Conservation (phyloP, 305 asterid genomes). For the Caryopteris hybrid region DNA sequence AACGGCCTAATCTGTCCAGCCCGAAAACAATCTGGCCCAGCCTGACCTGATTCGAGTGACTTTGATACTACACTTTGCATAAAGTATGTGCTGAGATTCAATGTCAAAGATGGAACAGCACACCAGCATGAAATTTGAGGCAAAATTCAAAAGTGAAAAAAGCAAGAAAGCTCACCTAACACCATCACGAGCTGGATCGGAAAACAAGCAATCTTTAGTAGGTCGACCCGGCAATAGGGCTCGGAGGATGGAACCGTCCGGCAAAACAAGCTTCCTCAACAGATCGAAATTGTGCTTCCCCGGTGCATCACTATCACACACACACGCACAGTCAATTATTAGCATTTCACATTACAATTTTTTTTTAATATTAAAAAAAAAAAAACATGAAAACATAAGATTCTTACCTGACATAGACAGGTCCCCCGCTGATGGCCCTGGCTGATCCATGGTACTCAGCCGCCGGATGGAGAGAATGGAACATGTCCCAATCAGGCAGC, state of each 20-base stretch:
- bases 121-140: too few relatives aligned
- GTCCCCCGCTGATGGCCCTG: conserved; percentile 88
- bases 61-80: too few relatives aligned
- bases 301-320: conserved; percentile 70
- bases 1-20: too few relatives aligned
- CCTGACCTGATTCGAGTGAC: not conserved
- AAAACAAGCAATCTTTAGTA: conserved; percentile 76
- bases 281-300: conserved; percentile 86
- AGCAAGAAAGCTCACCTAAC: conserved; percentile 40
- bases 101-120: too few relatives aligned
- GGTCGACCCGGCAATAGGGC: conserved; percentile 91
- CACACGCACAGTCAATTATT: not conserved
- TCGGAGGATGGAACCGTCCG: conserved; percentile 83
- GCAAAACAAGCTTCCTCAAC: conserved; percentile 70
- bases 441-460: conserved; percentile 96
- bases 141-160: too few relatives aligned
- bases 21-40: too few relatives aligned
- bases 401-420: conserved; percentile 72
- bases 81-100: too few relatives aligned
- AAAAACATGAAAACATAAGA: too few relatives aligned
- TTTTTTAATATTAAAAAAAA: not conserved
- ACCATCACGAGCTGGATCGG: conserved; percentile 93
- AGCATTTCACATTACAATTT: conserved; percentile 3
- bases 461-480: conserved; percentile 84
- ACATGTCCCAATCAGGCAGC: conserved; percentile 98